A percentile compares a stretch with the other conserved stretches of the same genome.
Conservation (phyloP, 1,139 yeast genomes). For the Meyerozyma guilliermondii region DNA sequence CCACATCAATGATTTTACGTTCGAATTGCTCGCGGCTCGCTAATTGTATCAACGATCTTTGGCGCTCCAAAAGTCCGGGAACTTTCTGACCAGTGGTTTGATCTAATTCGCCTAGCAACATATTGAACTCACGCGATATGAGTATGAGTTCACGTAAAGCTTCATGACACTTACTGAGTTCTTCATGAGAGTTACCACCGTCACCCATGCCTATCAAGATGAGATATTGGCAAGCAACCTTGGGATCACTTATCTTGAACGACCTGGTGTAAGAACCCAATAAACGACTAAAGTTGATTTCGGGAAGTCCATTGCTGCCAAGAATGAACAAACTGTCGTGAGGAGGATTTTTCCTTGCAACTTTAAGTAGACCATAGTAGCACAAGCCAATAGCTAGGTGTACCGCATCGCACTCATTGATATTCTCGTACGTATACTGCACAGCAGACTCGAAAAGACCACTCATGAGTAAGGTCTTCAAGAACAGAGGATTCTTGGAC, state of each 20-base stretch:
- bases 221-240: slow-evolving; percentile 85
- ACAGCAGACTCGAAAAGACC: slow-evolving; percentile 85
- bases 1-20: slow-evolving; percentile 68
- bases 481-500: slow-evolving; percentile 66
- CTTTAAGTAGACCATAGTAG: slow-evolving; percentile 67
- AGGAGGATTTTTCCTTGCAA: slow-evolving; percentile 26
- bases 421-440: slow-evolving; percentile 55
- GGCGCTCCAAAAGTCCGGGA: slow-evolving; percentile 82
- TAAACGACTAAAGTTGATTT: slow-evolving; percentile 54
- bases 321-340: slow-evolving; percentile 31
- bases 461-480: slow-evolving; percentile 66
- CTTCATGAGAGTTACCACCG: slow-evolving; percentile 35
- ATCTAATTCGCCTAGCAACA: slow-evolving; percentile 75
- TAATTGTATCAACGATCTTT: slow-evolving; percentile 64
- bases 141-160: slow-evolving; percentile 80
- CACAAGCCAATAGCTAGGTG: slow-evolving; percentile 83
- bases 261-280: slow-evolving; percentile 72
- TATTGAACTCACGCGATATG: slow-evolving; percentile 79
- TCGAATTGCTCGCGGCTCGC: slow-evolving; percentile 45
- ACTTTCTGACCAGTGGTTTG: slow-evolving; percentile 61
- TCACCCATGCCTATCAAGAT: slow-evolving; percentile 59
- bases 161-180: slow-evolving; percentile 63
- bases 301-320: slow-evolving; percentile 31
- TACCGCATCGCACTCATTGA: slow-evolving; percentile 80
- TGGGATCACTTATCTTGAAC: slow-evolving; percentile 82